phyloP scores from a whole-genome alignment of 345 rosid species.

The Populus simonii region DNA sequence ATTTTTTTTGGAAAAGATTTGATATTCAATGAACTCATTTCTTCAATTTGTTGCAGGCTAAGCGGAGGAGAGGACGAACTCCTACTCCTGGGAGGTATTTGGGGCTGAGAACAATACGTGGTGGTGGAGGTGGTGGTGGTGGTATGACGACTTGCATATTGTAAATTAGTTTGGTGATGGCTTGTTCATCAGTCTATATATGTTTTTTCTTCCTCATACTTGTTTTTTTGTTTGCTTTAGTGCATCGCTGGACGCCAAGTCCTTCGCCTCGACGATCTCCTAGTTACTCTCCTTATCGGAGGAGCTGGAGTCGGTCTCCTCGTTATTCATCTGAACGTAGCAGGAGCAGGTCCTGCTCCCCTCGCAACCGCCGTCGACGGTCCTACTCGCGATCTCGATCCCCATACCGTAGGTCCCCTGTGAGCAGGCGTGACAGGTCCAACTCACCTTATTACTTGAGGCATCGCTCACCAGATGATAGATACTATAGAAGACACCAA shows the following conservation, averaged over 20 bases:
- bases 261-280: constrained; percentile 46
- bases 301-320: constrained; percentile 42
- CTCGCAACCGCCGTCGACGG: constrained; percentile 12
- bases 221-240: constrained; percentile 22
- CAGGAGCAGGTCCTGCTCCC: constrained; percentile 55
- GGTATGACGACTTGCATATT: constrained; percentile 26
- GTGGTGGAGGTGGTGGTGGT: constrained; percentile 12
- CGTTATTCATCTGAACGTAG: constrained; percentile 52
- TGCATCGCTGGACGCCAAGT: constrained; percentile 39
- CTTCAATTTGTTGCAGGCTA: constrained; percentile 48
- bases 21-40: constrained; percentile 11
- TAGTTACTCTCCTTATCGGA: constrained; percentile 44
- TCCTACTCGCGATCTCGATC: constrained; percentile 41
- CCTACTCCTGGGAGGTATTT: constrained; percentile 95
- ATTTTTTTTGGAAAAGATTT: neutral
- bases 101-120: constrained; percentile 63
- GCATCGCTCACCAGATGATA: constrained; percentile 31
- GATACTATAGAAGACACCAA: constrained; percentile 21
- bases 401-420: constrained; percentile 51
- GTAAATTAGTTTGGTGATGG: neutral
- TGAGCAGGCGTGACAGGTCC: constrained; percentile 37
- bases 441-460: constrained; percentile 37
- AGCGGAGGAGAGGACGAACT: constrained; percentile 79
- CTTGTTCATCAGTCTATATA: neutral
- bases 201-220: neutral